phyloP scores from a whole-genome alignment of 169 alveolate species.

The Plasmodium adleri region DNA sequence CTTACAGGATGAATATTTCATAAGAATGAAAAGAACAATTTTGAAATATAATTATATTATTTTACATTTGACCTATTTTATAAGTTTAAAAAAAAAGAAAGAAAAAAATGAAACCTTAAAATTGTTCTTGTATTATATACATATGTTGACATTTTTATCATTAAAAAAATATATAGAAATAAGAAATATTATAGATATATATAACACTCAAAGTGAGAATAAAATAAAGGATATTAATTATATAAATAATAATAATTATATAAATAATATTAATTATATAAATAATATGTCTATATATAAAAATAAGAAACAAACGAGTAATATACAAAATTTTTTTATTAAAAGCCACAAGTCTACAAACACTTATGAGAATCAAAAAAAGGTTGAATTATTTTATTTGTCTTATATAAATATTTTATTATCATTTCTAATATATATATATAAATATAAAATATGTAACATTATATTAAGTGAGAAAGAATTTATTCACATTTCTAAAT shows the following conservation, averaged over 20 bases:
- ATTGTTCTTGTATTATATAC: constrained; percentile 20
- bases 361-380: background rate
- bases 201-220: no score
- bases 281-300: no score
- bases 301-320: no score
- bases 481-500: constrained; percentile 32
- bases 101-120: background rate
- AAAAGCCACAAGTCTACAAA: no score
- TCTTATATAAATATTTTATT: constrained; percentile 26
- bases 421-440: constrained; percentile 32
- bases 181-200: no score
- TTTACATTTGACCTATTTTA: constrained; percentile 44
- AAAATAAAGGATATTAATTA: no score
- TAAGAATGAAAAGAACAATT: background rate
- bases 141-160: constrained; percentile 36
- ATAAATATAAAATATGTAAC: constrained; percentile 30
- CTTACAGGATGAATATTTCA: background rate
- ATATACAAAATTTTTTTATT: no score
- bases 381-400: constrained; percentile 7
- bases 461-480: constrained; percentile 9
- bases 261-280: no score
- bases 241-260: no score
- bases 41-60: constrained; percentile 30
- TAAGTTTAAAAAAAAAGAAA: constrained; percentile 17
- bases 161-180: constrained; percentile 23